Evolutionary conservation across 257 asterid species (phyloP), one percentile per base, ranked within the genome.

Genomic region (Paraleonurus japonicus): DNA sequence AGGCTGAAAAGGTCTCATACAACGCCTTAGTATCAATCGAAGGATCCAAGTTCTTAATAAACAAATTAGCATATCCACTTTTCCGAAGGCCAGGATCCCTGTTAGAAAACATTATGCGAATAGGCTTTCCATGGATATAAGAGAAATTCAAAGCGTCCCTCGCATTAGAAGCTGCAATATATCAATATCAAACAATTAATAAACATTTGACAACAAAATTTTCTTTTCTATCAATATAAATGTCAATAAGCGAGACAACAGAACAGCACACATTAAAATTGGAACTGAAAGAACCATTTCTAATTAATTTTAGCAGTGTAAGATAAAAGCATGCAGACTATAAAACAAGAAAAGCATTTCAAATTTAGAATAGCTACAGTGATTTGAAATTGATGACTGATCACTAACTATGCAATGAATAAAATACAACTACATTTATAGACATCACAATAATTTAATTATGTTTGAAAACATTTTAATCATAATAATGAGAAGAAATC

Each of bases 81-180:
- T 85, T 92, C 7, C 97, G 70, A 28, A 87, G 55, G 68, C 85
- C 80, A n/a, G 97, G 97, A 74, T 92, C 96, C 53, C 97, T 79
- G 10, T 92, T 87, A 27, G 95, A 92, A 64, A 87, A 92, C 95
- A 87, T 89, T 19, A 92, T 89, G 80, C 97, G 84, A 17, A 92
- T 84, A 1, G 97, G 92, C 76, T 86, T 92, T 32, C 95, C 96
- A 70, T 82, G 75, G 20, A 92, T 41, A 17, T 75, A 82, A 2
- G 95, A 81, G 47, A 86, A 91, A 74, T 91, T 91, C 89, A 91
- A 62, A 54, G 75, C 39, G 69, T 87, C 89, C 84, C 77, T 82
- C 3, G 97, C 97, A 76, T 72, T 76, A 5, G 85, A 69, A 81
- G 97, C 97, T 92, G 90, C 81, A 85, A 15, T 15, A 37, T 50